Evolutionary conservation across 2,329 filamentous ascomycete species (phyloP).

Genomic region (Lasiodiplodia citricola): DNA sequence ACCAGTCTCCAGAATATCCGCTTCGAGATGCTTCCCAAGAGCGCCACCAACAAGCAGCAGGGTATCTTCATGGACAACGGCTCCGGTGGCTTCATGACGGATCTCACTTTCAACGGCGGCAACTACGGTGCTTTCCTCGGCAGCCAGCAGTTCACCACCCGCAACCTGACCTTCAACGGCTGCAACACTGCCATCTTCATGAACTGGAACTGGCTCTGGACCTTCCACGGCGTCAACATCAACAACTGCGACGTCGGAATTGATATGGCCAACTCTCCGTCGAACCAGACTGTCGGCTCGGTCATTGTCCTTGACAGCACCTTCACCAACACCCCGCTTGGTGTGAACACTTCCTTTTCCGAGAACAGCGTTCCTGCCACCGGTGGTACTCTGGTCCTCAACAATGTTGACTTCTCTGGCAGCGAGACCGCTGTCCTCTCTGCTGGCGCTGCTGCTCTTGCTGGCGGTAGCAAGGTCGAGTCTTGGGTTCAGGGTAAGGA

Average conservation of each 20-base stretch:
- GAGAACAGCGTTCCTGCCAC: slow-evolving; percentile 70
- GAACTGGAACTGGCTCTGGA: slow-evolving; percentile 63
- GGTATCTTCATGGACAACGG: slow-evolving; percentile 67
- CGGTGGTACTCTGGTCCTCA: slow-evolving; percentile 81
- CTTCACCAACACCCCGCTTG: slow-evolving; percentile 76
- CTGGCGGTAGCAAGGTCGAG: slow-evolving; percentile 70
- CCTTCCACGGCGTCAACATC: slow-evolving; percentile 52
- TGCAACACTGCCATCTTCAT: slow-evolving; percentile 57
- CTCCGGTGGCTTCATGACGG: slow-evolving; percentile 65
- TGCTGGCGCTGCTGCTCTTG: slow-evolving; percentile 66
- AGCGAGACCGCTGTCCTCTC: slow-evolving; percentile 70
- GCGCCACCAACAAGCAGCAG: slow-evolving; percentile 55
- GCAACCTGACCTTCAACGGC: slow-evolving; percentile 57
- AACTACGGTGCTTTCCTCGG: slow-evolving; percentile 64
- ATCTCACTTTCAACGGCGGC: slow-evolving; percentile 66
- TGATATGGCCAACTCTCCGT: slow-evolving; percentile 62
- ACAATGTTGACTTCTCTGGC: slow-evolving; percentile 85
- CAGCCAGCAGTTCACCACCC: slow-evolving; percentile 66
- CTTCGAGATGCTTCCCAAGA: slow-evolving; percentile 60
- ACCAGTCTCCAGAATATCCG: slow-evolving; percentile 67
- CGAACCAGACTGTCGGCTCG: slow-evolving; percentile 81
- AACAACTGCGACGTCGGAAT: slow-evolving; percentile 54
- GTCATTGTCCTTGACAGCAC: slow-evolving; percentile 81
- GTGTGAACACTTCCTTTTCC: slow-evolving; percentile 76
- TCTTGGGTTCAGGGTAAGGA: slow-evolving; percentile 82